Conservation (phyloP, 306 rosid species). For the Cucumis melo region DNA sequence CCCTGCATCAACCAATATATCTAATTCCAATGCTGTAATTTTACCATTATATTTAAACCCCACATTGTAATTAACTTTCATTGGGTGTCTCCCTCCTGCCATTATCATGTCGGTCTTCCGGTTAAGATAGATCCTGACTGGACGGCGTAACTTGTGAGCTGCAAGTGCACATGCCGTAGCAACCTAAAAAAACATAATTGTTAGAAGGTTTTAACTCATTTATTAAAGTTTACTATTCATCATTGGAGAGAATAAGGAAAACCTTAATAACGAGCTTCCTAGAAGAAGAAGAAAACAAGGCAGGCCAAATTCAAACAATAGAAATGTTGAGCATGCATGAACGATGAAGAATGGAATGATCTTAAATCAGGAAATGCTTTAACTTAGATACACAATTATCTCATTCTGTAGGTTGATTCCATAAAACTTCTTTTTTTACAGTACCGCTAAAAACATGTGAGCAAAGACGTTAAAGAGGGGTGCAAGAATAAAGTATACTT, state of each 20-base stretch:
- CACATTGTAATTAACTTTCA: constrained; percentile 71
- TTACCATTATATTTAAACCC: constrained; percentile 81
- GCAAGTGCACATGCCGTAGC: constrained; percentile 87
- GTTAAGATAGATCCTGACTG: constrained; percentile 66
- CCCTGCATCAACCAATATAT: constrained; percentile 73
- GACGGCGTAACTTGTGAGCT: constrained; percentile 57
- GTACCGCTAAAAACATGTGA: neutral
- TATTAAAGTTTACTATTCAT: neutral
- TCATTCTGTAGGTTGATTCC: neutral
- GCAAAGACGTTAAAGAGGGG: neutral
- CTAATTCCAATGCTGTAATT: constrained; percentile 64
- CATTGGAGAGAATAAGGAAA: neutral
- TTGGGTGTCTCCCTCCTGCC: constrained; percentile 96
- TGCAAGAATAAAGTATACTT: neutral
- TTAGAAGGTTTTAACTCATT: neutral
- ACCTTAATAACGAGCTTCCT: neutral
- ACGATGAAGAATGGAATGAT: neutral
- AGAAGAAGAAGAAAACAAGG: neutral
- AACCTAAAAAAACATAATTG: constrained; percentile 28
- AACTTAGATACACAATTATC: neutral
- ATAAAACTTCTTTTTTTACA: neutral
- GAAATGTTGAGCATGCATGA: neutral
- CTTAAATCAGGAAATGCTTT: neutral
- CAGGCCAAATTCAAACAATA: neutral
- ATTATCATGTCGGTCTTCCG: constrained; percentile 87